Percentiles rank a stretch among this genome's conserved stretches.
These are phyloP conservation scores for Nasturtium officinale DNA, from an alignment of 345 rosid species.

Conservation along the genomic window DNA sequence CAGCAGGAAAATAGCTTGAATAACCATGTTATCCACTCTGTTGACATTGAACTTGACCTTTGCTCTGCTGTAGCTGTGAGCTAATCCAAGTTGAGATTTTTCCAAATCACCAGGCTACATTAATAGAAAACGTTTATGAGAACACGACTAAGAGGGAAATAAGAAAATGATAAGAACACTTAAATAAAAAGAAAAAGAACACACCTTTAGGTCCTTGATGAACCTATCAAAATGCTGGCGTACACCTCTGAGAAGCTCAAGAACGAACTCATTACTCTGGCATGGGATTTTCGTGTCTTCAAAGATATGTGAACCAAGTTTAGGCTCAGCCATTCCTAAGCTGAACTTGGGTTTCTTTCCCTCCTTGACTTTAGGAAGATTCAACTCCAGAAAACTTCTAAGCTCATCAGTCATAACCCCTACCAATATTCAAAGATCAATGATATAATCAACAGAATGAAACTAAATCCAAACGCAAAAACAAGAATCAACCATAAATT, in stretches of 20 bases:
- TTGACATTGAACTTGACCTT: constrained; percentile 98
- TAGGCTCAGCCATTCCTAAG: constrained; percentile 88
- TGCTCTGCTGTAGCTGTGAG: constrained; percentile 96
- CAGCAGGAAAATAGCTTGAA: constrained; percentile 86
- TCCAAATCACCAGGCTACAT: constrained; percentile 84
- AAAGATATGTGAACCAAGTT: constrained; percentile 81
- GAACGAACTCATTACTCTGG: constrained; percentile 86
- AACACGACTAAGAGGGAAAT: too few species aligned
- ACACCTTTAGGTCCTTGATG: constrained; percentile 88
- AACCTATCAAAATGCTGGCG: constrained; percentile 83
- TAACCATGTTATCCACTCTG: constrained; percentile 93
- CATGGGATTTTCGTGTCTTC: constrained; percentile 87
- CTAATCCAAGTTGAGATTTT: constrained; percentile 95
- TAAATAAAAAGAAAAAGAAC: not conserved
- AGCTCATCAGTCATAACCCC: constrained; percentile 88
- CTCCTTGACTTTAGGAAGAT: constrained; percentile 89
- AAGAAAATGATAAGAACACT: too few species aligned
- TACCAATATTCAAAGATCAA: constrained; percentile 17
- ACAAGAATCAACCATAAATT: not conserved
- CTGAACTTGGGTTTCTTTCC: constrained; percentile 90
- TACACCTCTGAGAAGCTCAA: constrained; percentile 90
- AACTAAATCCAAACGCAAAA: not conserved
- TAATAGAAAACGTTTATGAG: not conserved
- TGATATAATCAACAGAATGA: not conserved
- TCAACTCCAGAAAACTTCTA: constrained; percentile 85